phyloP scores from a whole-genome alignment of 805 yeast species.

The Torulaspora delbrueckii region DNA sequence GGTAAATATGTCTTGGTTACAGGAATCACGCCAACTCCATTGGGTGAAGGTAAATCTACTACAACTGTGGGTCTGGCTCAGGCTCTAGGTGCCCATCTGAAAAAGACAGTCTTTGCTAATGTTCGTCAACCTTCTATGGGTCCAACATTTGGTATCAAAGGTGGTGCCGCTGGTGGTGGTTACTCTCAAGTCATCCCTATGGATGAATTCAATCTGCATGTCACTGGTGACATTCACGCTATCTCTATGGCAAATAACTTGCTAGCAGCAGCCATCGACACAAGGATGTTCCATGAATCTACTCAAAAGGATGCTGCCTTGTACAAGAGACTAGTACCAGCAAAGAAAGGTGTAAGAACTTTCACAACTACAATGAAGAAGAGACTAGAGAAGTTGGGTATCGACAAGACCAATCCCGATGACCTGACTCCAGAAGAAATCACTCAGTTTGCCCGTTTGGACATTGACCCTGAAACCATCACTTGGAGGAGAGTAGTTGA shows the following conservation, averaged over 20 bases:
- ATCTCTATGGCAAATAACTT: conserved; percentile 77
- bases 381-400: conserved; percentile 64
- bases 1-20: conserved; percentile 75
- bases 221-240: conserved; percentile 84
- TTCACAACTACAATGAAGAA: conserved; percentile 65
- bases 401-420: conserved; percentile 64
- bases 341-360: conserved; percentile 61
- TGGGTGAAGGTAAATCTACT: conserved; percentile 83
- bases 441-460: conserved; percentile 58
- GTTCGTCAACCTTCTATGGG: conserved; percentile 89
- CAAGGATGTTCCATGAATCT: conserved; percentile 77
- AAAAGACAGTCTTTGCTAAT: conserved; percentile 66
- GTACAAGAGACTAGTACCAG: conserved; percentile 70
- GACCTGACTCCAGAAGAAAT: conserved; percentile 67
- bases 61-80: conserved; percentile 80
- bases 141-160: conserved; percentile 82
- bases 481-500: conserved; percentile 83
- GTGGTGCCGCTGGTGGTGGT: conserved; percentile 92
- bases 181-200: conserved; percentile 82
- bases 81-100: conserved; percentile 72
- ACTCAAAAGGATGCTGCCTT: conserved; percentile 70
- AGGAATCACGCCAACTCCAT: conserved; percentile 81
- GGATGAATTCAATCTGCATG: conserved; percentile 84
- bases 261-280: conserved; percentile 80
- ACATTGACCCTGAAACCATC: conserved; percentile 73